Conservation (phyloP, 176 grass and related monocot genomes). For the Lolium multiflorum region DNA sequence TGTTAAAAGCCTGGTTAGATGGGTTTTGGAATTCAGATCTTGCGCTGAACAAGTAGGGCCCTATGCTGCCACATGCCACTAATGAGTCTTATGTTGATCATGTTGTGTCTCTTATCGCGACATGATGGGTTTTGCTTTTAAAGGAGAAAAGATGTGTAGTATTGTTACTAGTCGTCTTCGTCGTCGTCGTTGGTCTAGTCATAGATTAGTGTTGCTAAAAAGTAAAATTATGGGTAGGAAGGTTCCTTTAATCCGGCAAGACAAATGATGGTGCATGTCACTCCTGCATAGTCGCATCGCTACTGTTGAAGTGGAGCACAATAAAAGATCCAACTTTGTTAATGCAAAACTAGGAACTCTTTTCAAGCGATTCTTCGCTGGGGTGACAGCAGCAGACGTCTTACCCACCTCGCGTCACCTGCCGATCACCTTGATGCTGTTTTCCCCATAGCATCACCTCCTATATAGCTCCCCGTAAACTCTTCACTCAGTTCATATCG, state of each 20-base stretch:
- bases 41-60: neutral
- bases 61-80: neutral
- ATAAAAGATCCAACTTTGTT: neutral
- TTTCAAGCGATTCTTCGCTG: neutral
- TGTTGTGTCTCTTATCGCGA: neutral
- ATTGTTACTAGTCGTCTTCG: constrained; percentile 18
- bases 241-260: neutral
- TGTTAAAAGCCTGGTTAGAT: too few relatives aligned
- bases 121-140: neutral
- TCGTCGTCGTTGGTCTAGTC: neutral
- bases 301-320: neutral
- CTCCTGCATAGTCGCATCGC: neutral
- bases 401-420: neutral
- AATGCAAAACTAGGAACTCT: neutral
- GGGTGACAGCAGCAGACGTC: neutral
- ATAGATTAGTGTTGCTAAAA: neutral
- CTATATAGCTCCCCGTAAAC: neutral
- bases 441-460: neutral
- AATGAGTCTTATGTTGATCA: neutral
- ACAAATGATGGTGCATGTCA: neutral
- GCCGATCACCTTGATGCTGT: neutral
- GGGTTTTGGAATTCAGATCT: neutral
- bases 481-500: neutral
- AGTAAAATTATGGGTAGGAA: neutral
- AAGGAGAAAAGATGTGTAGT: too few relatives aligned